These are phyloP conservation scores for Tripterygium wilfordii DNA, from an alignment of 177 flowering plant genomes.

Conservation along the genomic window DNA sequence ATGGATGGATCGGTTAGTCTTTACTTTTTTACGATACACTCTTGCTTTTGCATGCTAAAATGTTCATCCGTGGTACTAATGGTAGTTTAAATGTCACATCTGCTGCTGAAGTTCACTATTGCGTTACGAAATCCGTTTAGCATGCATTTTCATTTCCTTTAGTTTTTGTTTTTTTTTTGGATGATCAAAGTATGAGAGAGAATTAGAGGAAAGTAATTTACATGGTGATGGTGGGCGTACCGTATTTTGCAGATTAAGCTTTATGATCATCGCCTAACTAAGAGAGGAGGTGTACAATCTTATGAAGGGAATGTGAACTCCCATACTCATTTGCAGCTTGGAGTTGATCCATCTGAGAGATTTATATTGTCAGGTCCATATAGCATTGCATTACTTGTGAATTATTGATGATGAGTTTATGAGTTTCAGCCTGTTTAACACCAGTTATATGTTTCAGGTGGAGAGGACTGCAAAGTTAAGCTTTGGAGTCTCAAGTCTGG, in stretches of 20 bases:
- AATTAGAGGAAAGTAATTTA: too few relatives aligned
- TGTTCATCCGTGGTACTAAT: too few relatives aligned
- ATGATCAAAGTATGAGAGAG: too few relatives aligned
- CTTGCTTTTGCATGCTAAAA: slow-evolving; percentile 1
- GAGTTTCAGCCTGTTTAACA: background rate
- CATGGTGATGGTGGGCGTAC: too few relatives aligned
- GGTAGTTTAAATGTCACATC: too few relatives aligned
- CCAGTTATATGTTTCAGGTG: slow-evolving; percentile 41
- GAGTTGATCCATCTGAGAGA: slow-evolving; percentile 74
- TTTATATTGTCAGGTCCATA: slow-evolving; percentile 70
- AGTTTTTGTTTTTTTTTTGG: too few relatives aligned
- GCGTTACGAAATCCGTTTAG: too few relatives aligned
- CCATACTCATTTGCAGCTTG: slow-evolving; percentile 70
- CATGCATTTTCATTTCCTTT: too few relatives aligned
- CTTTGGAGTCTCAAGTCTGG: slow-evolving; percentile 86
- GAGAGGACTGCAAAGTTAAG: slow-evolving; percentile 69
- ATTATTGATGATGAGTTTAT: background rate
- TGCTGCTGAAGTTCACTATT: too few relatives aligned
- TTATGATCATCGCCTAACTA: slow-evolving; percentile 66
- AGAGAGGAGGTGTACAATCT: slow-evolving; percentile 69
- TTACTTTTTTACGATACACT: background rate
- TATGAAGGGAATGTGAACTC: slow-evolving; percentile 86
- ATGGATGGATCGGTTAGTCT: slow-evolving; percentile 93
- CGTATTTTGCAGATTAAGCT: slow-evolving; percentile 73
- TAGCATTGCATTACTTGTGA: background rate